Percentiles rank a stretch among this genome's conserved stretches.
These are phyloP conservation scores for Fusarium nygamai DNA, from an alignment of 2,329 filamentous ascomycete species.

Conservation along the genomic window DNA sequence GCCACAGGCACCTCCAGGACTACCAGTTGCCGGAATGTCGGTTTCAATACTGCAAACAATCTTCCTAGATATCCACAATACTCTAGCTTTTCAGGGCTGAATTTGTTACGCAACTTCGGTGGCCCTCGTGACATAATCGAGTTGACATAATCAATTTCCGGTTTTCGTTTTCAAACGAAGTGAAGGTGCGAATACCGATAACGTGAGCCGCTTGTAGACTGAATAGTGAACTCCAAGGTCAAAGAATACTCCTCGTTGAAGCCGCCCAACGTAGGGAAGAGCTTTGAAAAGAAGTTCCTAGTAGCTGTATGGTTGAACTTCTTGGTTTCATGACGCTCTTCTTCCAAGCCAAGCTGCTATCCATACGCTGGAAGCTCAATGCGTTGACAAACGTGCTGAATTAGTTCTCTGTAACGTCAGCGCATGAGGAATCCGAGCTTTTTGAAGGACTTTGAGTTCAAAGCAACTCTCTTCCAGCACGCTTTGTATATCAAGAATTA, in stretches of 20 bases:
- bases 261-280: background rate
- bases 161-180: background rate
- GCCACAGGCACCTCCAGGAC: background rate
- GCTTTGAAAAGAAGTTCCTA: background rate
- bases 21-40: background rate
- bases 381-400: background rate
- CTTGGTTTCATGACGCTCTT: background rate
- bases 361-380: background rate
- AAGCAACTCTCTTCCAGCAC: background rate
- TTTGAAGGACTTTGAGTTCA: background rate
- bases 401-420: too few relatives aligned
- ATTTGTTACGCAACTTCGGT: background rate
- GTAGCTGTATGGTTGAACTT: too few relatives aligned
- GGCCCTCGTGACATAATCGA: background rate
- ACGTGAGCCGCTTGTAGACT: background rate
- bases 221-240: background rate
- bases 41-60: background rate
- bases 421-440: background rate
- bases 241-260: background rate
- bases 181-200: background rate
- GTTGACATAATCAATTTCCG: background rate
- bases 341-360: background rate
- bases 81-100: background rate
- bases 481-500: background rate
- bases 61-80: background rate